These are phyloP conservation scores for Aphanocladium album DNA, from an alignment of 2,329 filamentous ascomycete genomes.

Conservation along the genomic window DNA sequence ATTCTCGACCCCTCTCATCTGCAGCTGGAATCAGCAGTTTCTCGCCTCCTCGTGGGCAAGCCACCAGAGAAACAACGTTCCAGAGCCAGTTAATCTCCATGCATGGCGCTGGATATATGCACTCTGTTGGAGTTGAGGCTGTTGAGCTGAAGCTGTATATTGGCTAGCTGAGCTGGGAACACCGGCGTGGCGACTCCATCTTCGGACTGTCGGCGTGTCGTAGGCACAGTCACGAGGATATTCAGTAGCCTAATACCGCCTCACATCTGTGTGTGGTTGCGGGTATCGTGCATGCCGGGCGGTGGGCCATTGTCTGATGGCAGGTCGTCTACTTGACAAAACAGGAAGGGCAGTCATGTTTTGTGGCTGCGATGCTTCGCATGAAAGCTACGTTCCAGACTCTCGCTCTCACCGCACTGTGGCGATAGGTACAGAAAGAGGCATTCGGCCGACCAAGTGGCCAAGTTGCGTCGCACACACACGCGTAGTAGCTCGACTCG, in stretches of 20 bases:
- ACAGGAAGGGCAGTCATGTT: not conserved
- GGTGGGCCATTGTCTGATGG: not conserved
- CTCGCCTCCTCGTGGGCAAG: not conserved
- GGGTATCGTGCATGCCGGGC: slow-evolving; percentile 1
- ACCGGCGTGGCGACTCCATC: not conserved
- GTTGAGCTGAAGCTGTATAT: not conserved
- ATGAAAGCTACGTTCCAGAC: not conserved
- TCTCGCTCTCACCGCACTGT: not conserved
- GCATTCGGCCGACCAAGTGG: not conserved
- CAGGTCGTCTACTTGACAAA: not conserved
- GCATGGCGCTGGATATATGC: not conserved
- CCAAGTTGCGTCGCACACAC: not conserved
- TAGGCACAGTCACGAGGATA: slow-evolving; percentile 4
- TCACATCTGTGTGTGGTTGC: not conserved
- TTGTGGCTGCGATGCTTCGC: not conserved
- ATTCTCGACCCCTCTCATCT: not conserved
- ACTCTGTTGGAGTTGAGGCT: not conserved
- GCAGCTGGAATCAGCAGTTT: not conserved
- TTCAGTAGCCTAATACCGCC: not conserved
- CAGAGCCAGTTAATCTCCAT: not conserved
- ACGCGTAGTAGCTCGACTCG: not conserved
- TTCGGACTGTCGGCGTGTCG: slow-evolving; percentile 1
- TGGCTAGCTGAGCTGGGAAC: not conserved
- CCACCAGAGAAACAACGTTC: not conserved
- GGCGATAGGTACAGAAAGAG: not conserved